phyloP scores from a whole-genome alignment of 345 rosid species.

The Eutrema japonicum region DNA sequence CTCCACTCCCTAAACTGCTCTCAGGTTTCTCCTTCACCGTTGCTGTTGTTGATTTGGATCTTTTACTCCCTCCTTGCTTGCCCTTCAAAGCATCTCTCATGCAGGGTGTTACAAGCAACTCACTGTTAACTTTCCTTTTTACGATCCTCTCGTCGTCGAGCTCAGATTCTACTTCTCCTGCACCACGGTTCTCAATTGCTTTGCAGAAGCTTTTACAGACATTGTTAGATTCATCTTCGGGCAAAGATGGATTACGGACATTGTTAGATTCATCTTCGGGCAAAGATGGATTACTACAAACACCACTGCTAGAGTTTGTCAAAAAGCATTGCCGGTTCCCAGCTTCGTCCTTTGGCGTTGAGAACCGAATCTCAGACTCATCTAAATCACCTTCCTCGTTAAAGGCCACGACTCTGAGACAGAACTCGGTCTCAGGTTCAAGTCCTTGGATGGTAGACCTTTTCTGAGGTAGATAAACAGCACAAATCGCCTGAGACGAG shows the following conservation, averaged over 20 bases:
- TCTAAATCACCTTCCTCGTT: slow-evolving; percentile 53
- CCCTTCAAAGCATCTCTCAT: slow-evolving; percentile 58
- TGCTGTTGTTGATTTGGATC: slow-evolving; percentile 51
- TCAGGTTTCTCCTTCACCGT: slow-evolving; percentile 57
- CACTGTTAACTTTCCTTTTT: slow-evolving; percentile 57
- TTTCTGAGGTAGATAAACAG: slow-evolving; percentile 54
- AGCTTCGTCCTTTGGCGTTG: slow-evolving; percentile 49
- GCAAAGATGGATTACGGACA: slow-evolving; percentile 62
- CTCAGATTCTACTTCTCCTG: slow-evolving; percentile 40
- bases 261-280: slow-evolving; percentile 87
- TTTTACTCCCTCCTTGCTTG: slow-evolving; percentile 53
- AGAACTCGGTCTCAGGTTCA: slow-evolving; percentile 62
- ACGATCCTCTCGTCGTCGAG: slow-evolving; percentile 19
- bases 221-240: slow-evolving; percentile 83
- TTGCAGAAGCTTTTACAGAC: slow-evolving; percentile 44
- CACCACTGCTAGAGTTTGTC: slow-evolving; percentile 70
- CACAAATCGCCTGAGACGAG: slow-evolving; percentile 63
- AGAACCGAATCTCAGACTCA: slow-evolving; percentile 55
- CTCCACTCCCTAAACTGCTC: slow-evolving; percentile 48
- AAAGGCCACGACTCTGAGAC: slow-evolving; percentile 60
- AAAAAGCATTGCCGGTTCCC: slow-evolving; percentile 62
- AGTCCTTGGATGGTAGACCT: slow-evolving; percentile 68
- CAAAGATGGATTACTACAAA: slow-evolving; percentile 81
- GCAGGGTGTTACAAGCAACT: slow-evolving; percentile 79
- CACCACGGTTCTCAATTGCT: slow-evolving; percentile 40